Base-by-base conservation (phyloP, 2,329 filamentous ascomycete species). In the Calycina herbarum region DNA sequence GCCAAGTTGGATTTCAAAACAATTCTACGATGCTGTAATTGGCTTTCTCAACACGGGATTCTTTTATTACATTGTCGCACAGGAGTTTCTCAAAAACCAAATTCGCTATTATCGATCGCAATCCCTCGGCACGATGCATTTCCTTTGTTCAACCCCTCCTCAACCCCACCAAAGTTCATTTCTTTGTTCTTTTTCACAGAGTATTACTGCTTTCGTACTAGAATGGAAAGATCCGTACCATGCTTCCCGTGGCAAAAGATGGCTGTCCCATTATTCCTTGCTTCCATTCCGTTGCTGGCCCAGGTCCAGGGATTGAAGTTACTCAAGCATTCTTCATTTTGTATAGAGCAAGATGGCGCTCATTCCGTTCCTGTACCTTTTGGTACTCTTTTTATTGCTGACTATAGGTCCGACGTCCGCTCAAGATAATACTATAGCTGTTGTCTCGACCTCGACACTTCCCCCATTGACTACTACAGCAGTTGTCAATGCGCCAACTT, bases 391-490 rank as follows among this genome's bases (percentile, higher is more conserved):
- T 10, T 29, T n/a, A 24, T 8, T 42, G 27, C 38, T 51, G 24
- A 29, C 42, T 48, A 38, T 51, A 29, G 27, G 40, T 20, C 40
- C 59, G 17, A 61, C 27, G 27, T 42, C 33, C 17, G 29, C 31
- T 13, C 58, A 31, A 59, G 33, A 20, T 59, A 45, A 27, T 31
- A 61, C 27, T 10, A 45, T 31, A 45, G 29, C 51, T 45, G 31
- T 20, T 35, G 20, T 54, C 59, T 48, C 59, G 8, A 42, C 24
- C 3, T 15, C 7, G 4, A 24, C 29, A 27, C 27, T 56, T 24
- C 17, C 62, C 17, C 57, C 31, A n/a, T 40, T 64, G n/a, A 45
- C 60, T 27, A 51, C 57, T 5, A 60, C 31, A 24, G 6, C 42
- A 13, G 59, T 27, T 35, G 60, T 63, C 17, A 27, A 15, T 20